These are phyloP conservation scores for Carallia pectinifolia DNA, from an alignment of 345 rosid species.

Conservation along the genomic window DNA sequence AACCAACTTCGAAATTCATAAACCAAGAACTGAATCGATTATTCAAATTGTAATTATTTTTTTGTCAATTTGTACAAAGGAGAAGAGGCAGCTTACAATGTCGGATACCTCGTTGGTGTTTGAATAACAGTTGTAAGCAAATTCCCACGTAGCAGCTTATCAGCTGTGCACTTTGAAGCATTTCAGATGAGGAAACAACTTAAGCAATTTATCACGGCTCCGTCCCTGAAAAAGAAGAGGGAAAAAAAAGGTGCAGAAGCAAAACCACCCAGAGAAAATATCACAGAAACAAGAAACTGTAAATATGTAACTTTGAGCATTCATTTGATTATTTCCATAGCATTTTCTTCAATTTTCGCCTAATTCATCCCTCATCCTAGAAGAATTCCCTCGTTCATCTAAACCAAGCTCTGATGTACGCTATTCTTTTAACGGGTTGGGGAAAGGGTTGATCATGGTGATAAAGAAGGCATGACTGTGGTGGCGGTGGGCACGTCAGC, in stretches of 20 bases:
- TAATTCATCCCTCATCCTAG: neutral
- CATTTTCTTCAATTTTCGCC: neutral
- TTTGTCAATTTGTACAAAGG: neutral
- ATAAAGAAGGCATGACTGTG: no score
- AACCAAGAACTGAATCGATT: no score
- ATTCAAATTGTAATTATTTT: no score
- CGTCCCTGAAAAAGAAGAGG: conserved; percentile 45
- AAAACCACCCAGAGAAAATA: neutral
- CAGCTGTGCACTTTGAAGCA: conserved; percentile 97
- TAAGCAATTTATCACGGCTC: conserved; percentile 67
- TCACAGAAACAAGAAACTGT: neutral
- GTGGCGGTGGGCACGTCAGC: no score
- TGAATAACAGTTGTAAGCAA: neutral
- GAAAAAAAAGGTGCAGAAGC: conserved; percentile 1
- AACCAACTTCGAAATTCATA: no score
- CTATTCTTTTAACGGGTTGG: no score
- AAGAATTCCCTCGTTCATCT: neutral
- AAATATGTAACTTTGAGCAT: neutral
- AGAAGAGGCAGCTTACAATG: neutral
- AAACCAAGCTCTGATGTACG: no score
- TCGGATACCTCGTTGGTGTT: neutral
- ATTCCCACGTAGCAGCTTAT: conserved; percentile 15
- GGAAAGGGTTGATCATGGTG: no score
- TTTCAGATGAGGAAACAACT: conserved; percentile 61
- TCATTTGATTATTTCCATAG: neutral